Percentiles rank a stretch among this genome's conserved stretches.
Conservation (phyloP, 139 green algal species). For the Picocystis salinarum region DNA sequence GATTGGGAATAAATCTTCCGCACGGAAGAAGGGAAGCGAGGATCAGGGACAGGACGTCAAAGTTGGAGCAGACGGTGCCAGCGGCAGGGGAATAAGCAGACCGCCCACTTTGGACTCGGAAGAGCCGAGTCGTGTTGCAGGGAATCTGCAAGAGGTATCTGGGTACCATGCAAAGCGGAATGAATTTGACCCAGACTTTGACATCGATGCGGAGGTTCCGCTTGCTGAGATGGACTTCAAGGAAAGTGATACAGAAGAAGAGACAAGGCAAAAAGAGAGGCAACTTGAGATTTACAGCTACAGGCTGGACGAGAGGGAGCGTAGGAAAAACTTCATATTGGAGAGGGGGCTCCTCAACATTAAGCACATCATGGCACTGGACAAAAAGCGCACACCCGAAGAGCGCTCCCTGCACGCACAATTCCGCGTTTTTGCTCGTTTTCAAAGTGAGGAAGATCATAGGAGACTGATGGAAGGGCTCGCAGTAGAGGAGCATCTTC, state of each 20-base stretch:
- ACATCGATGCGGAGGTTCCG: conserved; percentile 67
- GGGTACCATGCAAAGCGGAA: conserved; percentile 70
- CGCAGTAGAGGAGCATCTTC: conserved; percentile 47
- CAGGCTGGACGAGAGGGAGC: conserved; percentile 38
- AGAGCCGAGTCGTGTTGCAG: background rate
- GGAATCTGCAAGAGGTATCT: conserved; percentile 15
- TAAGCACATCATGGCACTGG: conserved; percentile 27
- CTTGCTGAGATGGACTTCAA: conserved; percentile 43
- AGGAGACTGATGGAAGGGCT: conserved; percentile 64
- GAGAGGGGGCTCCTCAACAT: conserved; percentile 48
- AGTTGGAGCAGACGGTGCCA: conserved; percentile 9
- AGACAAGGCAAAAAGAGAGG: conserved; percentile 41
- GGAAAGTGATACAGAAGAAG: conserved; percentile 25
- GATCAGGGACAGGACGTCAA: conserved; percentile 6
- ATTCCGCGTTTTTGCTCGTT: conserved; percentile 65
- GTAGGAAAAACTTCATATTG: conserved; percentile 46
- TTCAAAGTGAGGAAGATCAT: conserved; percentile 35
- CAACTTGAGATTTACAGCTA: conserved; percentile 74
- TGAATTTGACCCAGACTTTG: conserved; percentile 89
- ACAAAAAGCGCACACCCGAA: conserved; percentile 27
- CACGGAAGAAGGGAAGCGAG: too few relatives aligned
- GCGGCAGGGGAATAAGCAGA: conserved; percentile 7
- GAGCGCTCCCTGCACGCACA: conserved; percentile 47
- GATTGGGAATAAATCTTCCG: too few relatives aligned
- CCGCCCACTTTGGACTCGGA: background rate